phyloP scores from a whole-genome alignment of 2,329 filamentous ascomycete species.

The Neopestalotiopsis sp. region DNA sequence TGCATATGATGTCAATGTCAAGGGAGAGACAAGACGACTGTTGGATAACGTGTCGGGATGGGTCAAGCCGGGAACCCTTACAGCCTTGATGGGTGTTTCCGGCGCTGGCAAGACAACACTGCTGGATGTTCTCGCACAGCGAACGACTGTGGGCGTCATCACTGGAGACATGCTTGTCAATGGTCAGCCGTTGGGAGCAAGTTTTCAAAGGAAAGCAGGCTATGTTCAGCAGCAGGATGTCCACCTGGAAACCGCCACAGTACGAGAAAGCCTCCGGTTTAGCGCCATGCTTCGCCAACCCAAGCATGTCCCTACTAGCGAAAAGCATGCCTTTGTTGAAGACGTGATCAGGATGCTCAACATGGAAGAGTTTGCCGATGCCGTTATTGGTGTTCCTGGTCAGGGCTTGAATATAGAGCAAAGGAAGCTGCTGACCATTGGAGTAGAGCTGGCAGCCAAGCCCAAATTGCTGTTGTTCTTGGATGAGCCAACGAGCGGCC shows the following conservation, averaged over 20 bases:
- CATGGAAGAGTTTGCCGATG: slow-evolving; percentile 70
- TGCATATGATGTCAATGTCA: slow-evolving; percentile 52
- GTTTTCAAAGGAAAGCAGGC: slow-evolving; percentile 81
- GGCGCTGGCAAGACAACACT: slow-evolving; percentile 37
- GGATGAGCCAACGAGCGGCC: slow-evolving; percentile 78
- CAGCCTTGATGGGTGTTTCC: slow-evolving; percentile 73
- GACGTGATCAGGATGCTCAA: slow-evolving; percentile 71
- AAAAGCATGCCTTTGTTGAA: slow-evolving; percentile 69
- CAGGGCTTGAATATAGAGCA: slow-evolving; percentile 57
- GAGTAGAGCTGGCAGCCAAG: slow-evolving; percentile 75
- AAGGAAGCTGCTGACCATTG: slow-evolving; percentile 68
- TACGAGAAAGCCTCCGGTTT: slow-evolving; percentile 69
- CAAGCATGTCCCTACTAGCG: slow-evolving; percentile 56
- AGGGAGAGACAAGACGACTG: slow-evolving; percentile 68
- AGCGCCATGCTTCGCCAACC: slow-evolving; percentile 70
- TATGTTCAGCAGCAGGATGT: slow-evolving; percentile 70
- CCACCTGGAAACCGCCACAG: slow-evolving; percentile 68
- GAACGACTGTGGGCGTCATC: slow-evolving; percentile 54
- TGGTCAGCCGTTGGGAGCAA: slow-evolving; percentile 70
- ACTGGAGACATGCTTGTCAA: slow-evolving; percentile 81
- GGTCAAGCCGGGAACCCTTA: slow-evolving; percentile 81
- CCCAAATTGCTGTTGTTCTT: slow-evolving; percentile 74
- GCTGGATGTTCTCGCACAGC: slow-evolving; percentile 39
- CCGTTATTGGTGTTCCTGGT: slow-evolving; percentile 56
- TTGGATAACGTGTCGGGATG: slow-evolving; percentile 80